Evolutionary conservation across 257 asterid genomes (phyloP).

Genomic region (Ligustrum vulgare): DNA sequence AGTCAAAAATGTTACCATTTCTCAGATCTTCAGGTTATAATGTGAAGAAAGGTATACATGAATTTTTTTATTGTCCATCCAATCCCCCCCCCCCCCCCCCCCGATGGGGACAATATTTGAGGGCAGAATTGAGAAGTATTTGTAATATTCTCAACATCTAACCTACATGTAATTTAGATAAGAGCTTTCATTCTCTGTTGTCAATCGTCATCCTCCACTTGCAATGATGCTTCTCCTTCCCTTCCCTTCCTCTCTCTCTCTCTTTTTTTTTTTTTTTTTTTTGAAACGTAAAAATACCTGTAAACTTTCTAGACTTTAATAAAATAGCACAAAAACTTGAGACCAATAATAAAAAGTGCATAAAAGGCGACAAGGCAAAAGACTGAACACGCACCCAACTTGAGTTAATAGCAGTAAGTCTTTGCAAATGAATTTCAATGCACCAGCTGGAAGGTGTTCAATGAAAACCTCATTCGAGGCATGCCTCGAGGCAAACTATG

Average conservation of each 20-base stretch:
- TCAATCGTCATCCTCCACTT: neutral
- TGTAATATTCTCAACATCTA: neutral
- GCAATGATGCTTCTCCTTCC: neutral
- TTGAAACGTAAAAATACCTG: neutral
- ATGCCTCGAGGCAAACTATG: neutral
- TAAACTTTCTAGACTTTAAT: neutral
- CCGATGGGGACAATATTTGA: neutral
- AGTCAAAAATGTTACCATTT: slow-evolving; percentile 70
- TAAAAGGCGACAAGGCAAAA: neutral
- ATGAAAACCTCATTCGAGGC: neutral
- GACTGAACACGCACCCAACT: neutral
- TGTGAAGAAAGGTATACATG: slow-evolving; percentile 77
- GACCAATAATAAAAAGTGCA: neutral
- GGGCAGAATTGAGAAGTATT: neutral
- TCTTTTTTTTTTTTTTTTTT: no score
- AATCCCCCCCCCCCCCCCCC: no score
- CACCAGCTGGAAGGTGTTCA: neutral
- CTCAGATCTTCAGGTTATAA: slow-evolving; percentile 82
- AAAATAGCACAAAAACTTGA: neutral
- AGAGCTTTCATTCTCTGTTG: neutral
- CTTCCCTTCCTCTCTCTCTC: neutral
- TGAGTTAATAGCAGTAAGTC: neutral
- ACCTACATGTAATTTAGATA: neutral
- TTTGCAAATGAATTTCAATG: neutral
- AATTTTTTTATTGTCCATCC: neutral